Evolutionary conservation across 345 rosid species (phyloP).

Genomic region (thale cress (Arabidopsis thaliana)): TAIR10.1 NC_003076.8:8786501-8787000

Average conservation of each 20-base stretch:
- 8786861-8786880: slow-evolving; percentile 61
- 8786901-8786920: slow-evolving; percentile 90
- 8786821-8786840: slow-evolving; percentile 62
- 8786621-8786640: slow-evolving; percentile 93
- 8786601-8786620: slow-evolving; percentile 74
- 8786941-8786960: slow-evolving; percentile 80
- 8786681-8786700: slow-evolving; percentile 63
- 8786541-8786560: neutral
- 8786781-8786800: slow-evolving; percentile 69
- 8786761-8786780: slow-evolving; percentile 90
- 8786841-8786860: slow-evolving; percentile 74
- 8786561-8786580: slow-evolving; percentile 83
- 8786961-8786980: slow-evolving; percentile 86
- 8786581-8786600: slow-evolving; percentile 51
- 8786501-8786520: neutral
- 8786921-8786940: slow-evolving; percentile 96
- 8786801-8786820: slow-evolving; percentile 78
- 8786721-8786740: slow-evolving; percentile 45
- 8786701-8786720: slow-evolving; percentile 52
- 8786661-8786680: slow-evolving; percentile 83
- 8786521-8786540: neutral
- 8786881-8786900: slow-evolving; percentile 78
- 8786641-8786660: slow-evolving; percentile 81
- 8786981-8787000: slow-evolving; percentile 76
- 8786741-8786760: slow-evolving; percentile 59